Evolutionary conservation across 768 basidiomycete genomes (phyloP).

Genomic region (Leccinum arenicola): DNA sequence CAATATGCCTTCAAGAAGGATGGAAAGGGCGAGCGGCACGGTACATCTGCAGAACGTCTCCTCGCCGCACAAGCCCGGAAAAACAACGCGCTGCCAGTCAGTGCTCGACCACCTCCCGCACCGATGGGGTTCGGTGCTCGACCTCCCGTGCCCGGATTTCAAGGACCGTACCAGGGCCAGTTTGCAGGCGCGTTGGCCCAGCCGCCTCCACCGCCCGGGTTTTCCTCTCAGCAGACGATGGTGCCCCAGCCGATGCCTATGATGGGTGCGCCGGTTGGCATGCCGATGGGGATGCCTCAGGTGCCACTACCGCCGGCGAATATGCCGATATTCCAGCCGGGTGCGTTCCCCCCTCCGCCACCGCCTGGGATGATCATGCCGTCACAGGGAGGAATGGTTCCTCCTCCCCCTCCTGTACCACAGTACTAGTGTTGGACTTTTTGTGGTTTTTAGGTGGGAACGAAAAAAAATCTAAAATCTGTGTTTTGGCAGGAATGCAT

Average conservation of each 20-base stretch:
- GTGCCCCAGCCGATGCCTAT: conserved; percentile 16
- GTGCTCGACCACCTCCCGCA: conserved; percentile 70
- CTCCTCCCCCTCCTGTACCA: conserved; percentile 45
- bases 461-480: too few species aligned
- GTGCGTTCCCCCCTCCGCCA: conserved; percentile 57
- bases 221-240: conserved; percentile 43
- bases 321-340: conserved; percentile 44
- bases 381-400: conserved; percentile 34
- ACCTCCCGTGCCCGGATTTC: conserved; percentile 34
- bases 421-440: conserved; percentile 23
- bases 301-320: conserved; percentile 32
- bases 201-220: conserved; percentile 47
- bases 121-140: conserved; percentile 54
- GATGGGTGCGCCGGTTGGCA: conserved; percentile 33
- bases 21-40: conserved; percentile 96
- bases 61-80: conserved; percentile 94
- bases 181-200: conserved; percentile 86
- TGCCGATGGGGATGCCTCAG: conserved; percentile 31
- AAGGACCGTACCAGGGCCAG: conserved; percentile 85
- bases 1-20: conserved; percentile 99
- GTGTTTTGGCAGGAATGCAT: too few species aligned
- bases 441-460: not conserved
- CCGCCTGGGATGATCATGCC: conserved; percentile 56
- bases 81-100: conserved; percentile 85
- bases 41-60: conserved; percentile 93